A percentile compares a stretch with the other conserved stretches of the same genome.
phyloP scores from a whole-genome alignment of 768 basidiomycete genomes.

The Lactifluus piperatus region DNA sequence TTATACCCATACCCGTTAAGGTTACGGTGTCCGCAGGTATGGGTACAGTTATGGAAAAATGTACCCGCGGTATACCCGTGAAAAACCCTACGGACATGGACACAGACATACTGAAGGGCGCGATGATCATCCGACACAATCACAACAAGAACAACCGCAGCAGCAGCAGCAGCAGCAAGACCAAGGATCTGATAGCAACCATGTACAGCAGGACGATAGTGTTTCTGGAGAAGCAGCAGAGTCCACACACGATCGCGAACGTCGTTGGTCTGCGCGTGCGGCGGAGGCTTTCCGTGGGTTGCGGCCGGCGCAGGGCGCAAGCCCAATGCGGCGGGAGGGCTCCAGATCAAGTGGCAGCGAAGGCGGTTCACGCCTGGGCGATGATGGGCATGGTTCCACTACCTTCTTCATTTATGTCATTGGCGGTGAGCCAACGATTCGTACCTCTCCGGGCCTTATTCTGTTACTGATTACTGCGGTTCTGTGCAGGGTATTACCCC shows the following conservation, averaged over 20 bases:
- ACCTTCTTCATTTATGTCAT: slow-evolving; percentile 91
- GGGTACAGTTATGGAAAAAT: too few species aligned
- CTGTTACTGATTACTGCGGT: too few species aligned
- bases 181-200: background rate
- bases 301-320: slow-evolving; percentile 26
- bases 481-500: too few species aligned
- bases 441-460: too few species aligned
- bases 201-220: background rate
- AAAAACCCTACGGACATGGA: too few species aligned
- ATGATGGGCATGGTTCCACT: slow-evolving; percentile 34
- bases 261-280: slow-evolving; percentile 53
- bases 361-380: slow-evolving; percentile 1
- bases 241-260: slow-evolving; percentile 21
- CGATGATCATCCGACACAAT: slow-evolving; percentile 5
- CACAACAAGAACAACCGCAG: background rate
- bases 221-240: too few species aligned
- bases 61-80: too few species aligned
- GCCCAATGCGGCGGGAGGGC: slow-evolving; percentile 21
- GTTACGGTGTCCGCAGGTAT: too few species aligned
- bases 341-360: background rate
- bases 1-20: too few species aligned
- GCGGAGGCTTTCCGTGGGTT: slow-evolving; percentile 53
- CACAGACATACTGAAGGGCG: slow-evolving; percentile 9
- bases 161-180: background rate
- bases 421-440: slow-evolving; percentile 62